A percentile compares a stretch with the other conserved stretches of the same genome.
These are phyloP conservation scores for Tetrahymena elliotti DNA, from an alignment of 73 alveolate species.

Conservation along the genomic window DNA sequence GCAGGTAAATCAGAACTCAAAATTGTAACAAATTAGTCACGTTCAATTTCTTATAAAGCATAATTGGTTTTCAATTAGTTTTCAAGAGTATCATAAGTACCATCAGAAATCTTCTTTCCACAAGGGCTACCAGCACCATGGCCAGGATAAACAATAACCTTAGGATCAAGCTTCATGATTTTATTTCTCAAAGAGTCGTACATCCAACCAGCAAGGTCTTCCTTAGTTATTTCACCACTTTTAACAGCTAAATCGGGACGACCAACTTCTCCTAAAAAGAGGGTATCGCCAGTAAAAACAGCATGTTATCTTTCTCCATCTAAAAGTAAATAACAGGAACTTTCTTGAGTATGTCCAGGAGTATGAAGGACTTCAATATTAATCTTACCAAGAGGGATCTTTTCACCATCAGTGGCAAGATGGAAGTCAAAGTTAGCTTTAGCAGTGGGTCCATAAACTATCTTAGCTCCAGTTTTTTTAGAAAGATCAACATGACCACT, in stretches of 20 bases:
- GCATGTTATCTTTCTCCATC: conserved; percentile 33
- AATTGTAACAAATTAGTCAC: conserved; percentile 15
- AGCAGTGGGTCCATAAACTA: conserved; percentile 33
- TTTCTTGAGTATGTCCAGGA: conserved; percentile 67
- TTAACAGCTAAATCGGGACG: conserved; percentile 68
- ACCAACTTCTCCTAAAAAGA: conserved; percentile 66
- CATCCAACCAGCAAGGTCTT: conserved; percentile 24
- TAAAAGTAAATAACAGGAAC: conserved; percentile 46
- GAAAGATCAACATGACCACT: conserved; percentile 40
- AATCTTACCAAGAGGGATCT: not conserved
- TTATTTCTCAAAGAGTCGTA: conserved; percentile 43
- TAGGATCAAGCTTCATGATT: conserved; percentile 50
- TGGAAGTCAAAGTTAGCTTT: conserved; percentile 3
- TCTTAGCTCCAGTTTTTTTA: conserved; percentile 41
- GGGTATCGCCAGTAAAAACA: conserved; percentile 72
- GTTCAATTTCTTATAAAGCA: conserved; percentile 18
- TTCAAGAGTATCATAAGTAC: conserved; percentile 31
- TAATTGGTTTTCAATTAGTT: conserved; percentile 12
- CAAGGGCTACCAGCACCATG: conserved; percentile 75
- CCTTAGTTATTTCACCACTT: conserved; percentile 10
- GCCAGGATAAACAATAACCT: conserved; percentile 67
- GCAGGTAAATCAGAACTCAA: conserved; percentile 24
- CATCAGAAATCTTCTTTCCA: conserved; percentile 44
- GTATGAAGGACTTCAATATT: conserved; percentile 43
- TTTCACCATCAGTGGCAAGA: conserved; percentile 14